phyloP scores from a whole-genome alignment of 352 stramenopile genomes.

The Phytophthora citrophthora region DNA sequence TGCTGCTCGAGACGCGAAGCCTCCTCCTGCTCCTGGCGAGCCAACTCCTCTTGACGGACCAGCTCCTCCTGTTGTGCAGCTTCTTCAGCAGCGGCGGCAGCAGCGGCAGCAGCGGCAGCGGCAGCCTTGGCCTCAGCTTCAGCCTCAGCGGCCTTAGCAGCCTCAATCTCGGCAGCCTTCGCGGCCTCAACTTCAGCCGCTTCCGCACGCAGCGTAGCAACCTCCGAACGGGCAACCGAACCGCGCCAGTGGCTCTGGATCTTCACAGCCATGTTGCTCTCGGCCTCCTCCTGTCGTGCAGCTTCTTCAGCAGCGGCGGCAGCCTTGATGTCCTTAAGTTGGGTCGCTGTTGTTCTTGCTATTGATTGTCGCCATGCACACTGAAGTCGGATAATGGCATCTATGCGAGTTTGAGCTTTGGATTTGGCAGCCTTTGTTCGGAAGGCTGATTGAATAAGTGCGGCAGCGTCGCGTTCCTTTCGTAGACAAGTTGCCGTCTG shows the following conservation, averaged over 20 bases:
- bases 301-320: no score
- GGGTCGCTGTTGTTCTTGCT: constrained; percentile 17
- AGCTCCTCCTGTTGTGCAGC: not conserved
- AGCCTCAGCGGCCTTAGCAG: not conserved
- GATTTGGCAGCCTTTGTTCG: constrained; percentile 16
- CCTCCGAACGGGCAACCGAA: constrained; percentile 16
- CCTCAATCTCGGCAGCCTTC: not conserved
- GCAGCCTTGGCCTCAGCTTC: not conserved
- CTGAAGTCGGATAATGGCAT: constrained; percentile 36
- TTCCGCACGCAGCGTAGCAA: constrained; percentile 5
- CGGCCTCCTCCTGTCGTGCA: not conserved
- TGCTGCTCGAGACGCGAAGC: constrained; percentile 3
- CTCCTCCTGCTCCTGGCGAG: constrained; percentile 2
- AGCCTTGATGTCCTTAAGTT: not conserved
- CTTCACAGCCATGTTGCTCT: constrained; percentile 36
- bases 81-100: not conserved
- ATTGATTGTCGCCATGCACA: constrained; percentile 37
- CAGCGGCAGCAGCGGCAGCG: not conserved
- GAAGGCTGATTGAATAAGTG: constrained; percentile 34
- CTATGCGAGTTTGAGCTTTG: constrained; percentile 19
- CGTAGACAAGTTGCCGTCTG: constrained; percentile 14
- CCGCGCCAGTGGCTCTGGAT: constrained; percentile 47
- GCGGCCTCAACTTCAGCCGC: constrained; percentile 4
- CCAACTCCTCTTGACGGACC: constrained; percentile 3
- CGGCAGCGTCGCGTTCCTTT: constrained; percentile 29